Conservation (phyloP, 75 land plant genomes). For the Cryptomeria japonica region DNA sequence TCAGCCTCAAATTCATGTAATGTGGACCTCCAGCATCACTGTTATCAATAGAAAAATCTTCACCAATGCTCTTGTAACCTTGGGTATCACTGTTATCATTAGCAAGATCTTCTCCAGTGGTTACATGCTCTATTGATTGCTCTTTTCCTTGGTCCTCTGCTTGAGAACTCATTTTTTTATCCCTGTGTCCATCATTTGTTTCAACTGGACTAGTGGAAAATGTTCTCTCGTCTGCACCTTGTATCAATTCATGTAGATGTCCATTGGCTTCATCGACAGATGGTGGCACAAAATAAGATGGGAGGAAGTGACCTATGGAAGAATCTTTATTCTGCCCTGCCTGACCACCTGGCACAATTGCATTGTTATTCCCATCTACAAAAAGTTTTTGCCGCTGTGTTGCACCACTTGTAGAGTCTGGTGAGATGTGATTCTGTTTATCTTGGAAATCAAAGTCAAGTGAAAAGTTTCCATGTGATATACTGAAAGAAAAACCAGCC, state of each 20-base stretch:
- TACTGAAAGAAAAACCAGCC: conserved; percentile 19
- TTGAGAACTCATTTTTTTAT: background rate
- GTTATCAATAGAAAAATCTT: conserved; percentile 11
- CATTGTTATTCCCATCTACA: conserved; percentile 9
- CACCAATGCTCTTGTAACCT: background rate
- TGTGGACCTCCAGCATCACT: conserved; percentile 9
- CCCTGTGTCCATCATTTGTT: background rate
- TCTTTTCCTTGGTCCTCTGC: background rate
- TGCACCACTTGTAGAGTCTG: background rate
- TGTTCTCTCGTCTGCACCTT: background rate
- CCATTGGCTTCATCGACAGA: conserved; percentile 14
- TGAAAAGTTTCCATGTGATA: conserved; percentile 18
- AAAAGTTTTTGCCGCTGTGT: conserved; percentile 10
- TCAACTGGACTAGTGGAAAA: background rate
- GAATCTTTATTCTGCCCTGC: background rate
- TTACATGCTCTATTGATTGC: background rate
- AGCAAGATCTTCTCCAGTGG: conserved; percentile 6
- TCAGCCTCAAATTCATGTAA: conserved; percentile 9
- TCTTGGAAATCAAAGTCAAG: conserved; percentile 12
- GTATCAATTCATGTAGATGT: background rate
- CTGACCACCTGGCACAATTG: conserved; percentile 2
- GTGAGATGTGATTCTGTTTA: background rate
- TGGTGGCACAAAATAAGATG: conserved; percentile 15
- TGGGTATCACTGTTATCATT: background rate
- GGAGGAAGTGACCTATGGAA: conserved; percentile 4